phyloP scores from a whole-genome alignment of 2,329 filamentous ascomycete genomes.

The Pezicula carpinea region DNA sequence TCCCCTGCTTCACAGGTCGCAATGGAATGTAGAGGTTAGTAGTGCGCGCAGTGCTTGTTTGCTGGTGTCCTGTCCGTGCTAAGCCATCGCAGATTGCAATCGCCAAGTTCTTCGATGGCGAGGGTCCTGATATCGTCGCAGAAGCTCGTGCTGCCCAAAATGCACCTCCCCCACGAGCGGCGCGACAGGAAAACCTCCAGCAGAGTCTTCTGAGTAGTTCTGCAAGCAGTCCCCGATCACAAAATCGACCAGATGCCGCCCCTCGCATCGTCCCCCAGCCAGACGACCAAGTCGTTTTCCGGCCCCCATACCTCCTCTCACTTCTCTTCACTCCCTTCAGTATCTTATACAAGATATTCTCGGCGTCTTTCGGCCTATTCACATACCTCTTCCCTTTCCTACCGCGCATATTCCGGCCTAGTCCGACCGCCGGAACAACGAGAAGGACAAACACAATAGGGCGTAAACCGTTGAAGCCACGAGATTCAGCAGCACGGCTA shows the following conservation, averaged over 20 bases:
- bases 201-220: constrained; percentile 43
- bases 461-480: constrained; percentile 72
- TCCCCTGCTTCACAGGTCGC: constrained; percentile 73
- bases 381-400: constrained; percentile 78
- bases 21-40: constrained; percentile 90
- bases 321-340: constrained; percentile 79
- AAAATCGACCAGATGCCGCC: constrained; percentile 57
- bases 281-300: constrained; percentile 58
- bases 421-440: constrained; percentile 49
- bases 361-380: constrained; percentile 66
- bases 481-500: constrained; percentile 84
- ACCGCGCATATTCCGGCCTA: constrained; percentile 58
- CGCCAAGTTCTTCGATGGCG: constrained; percentile 95
- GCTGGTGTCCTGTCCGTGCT: constrained; percentile 11
- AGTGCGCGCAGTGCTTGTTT: neutral
- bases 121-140: constrained; percentile 75
- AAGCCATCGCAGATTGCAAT: constrained; percentile 71
- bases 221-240: constrained; percentile 28
- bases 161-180: constrained; percentile 55
- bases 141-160: constrained; percentile 65
- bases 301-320: constrained; percentile 70
- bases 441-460: constrained; percentile 59
- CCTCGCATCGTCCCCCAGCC: constrained; percentile 79
- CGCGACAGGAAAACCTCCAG: constrained; percentile 70
- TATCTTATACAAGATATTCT: constrained; percentile 68